These are phyloP conservation scores for Juglanconis sp. DNA, from an alignment of 2,329 filamentous ascomycete species.

Conservation along the genomic window DNA sequence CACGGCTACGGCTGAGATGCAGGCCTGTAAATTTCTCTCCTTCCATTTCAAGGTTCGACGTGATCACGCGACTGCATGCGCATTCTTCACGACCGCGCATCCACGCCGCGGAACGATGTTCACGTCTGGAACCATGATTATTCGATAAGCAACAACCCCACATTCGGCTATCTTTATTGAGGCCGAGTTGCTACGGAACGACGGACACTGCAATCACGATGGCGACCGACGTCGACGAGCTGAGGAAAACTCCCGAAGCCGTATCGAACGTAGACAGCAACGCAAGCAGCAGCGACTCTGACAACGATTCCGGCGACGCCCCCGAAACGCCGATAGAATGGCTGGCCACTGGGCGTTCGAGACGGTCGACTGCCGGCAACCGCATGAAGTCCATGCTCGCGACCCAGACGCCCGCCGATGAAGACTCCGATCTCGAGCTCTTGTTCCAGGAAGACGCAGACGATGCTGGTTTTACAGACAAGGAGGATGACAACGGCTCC, in stretches of 20 bases:
- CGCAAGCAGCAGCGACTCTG: slow-evolving; percentile 35
- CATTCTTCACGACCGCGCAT: background rate
- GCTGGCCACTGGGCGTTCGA: slow-evolving; percentile 70
- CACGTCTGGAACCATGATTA: background rate
- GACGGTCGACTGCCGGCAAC: slow-evolving; percentile 79
- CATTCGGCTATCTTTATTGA: background rate
- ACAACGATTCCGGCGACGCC: slow-evolving; percentile 24
- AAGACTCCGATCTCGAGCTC: slow-evolving; percentile 63
- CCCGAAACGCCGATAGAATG: slow-evolving; percentile 52
- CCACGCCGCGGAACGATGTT: background rate
- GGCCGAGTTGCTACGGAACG: background rate
- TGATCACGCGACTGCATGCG: background rate
- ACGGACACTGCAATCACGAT: slow-evolving; percentile 17
- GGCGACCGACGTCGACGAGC: slow-evolving; percentile 23
- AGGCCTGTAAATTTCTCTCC: slow-evolving; percentile 3
- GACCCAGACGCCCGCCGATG: slow-evolving; percentile 59
- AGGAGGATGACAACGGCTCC: slow-evolving; percentile 59
- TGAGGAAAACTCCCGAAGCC: slow-evolving; percentile 25
- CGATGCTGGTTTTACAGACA: slow-evolving; percentile 68
- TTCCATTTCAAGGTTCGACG: background rate
- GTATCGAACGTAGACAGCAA: slow-evolving; percentile 33
- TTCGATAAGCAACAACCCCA: background rate
- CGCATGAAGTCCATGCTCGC: slow-evolving; percentile 76
- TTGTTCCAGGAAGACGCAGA: slow-evolving; percentile 73
- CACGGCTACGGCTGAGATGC: background rate